These are phyloP conservation scores for Microdochium trichocladiopsis DNA, from an alignment of 2,329 filamentous ascomycete species.

Conservation along the genomic window DNA sequence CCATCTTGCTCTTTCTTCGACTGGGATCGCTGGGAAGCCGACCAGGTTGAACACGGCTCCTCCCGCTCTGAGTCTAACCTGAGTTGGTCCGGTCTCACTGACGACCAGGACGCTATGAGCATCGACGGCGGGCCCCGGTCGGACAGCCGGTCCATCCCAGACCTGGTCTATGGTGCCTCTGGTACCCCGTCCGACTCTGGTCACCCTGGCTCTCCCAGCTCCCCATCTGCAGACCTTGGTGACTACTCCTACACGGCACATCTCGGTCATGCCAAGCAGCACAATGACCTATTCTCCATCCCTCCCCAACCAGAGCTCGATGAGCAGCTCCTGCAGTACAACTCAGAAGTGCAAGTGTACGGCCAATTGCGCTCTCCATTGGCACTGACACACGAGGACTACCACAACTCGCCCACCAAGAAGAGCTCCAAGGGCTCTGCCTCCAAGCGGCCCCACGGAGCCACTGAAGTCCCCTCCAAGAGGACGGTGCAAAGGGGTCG, in stretches of 20 bases:
- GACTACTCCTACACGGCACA: background rate
- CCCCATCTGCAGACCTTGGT: background rate
- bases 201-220: background rate
- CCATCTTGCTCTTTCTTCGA: background rate
- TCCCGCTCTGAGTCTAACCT: background rate
- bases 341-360: slow-evolving; percentile 19
- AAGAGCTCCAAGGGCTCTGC: background rate
- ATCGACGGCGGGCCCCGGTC: background rate
- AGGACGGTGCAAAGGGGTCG: slow-evolving; percentile 13
- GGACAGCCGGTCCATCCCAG: slow-evolving; percentile 1
- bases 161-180: background rate
- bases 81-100: background rate
- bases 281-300: slow-evolving; percentile 21
- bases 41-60: background rate
- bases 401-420: background rate
- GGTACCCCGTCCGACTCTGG: background rate
- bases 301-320: slow-evolving; percentile 18
- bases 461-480: background rate
- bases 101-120: background rate
- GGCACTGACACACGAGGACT: background rate
- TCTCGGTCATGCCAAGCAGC: slow-evolving; percentile 11
- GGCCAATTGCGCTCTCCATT: background rate
- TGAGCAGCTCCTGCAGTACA: slow-evolving; percentile 16
- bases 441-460: background rate
- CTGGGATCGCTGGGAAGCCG: background rate